These are phyloP conservation scores for Lentinula guzmanii DNA, from an alignment of 768 basidiomycete species.

Conservation along the genomic window DNA sequence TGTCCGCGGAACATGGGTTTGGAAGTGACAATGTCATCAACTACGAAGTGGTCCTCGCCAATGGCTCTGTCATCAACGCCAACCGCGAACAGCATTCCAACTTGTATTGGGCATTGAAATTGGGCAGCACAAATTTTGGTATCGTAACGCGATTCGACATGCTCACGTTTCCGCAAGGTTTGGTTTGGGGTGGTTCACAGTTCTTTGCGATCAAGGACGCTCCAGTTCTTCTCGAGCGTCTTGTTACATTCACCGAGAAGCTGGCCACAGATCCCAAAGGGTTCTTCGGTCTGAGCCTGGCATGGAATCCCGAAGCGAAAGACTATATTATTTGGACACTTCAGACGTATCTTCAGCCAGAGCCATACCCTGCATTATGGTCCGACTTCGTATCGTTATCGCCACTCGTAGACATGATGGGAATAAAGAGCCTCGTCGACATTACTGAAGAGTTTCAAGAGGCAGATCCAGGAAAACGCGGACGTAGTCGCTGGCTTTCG, in stretches of 20 bases:
- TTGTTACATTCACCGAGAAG: slow-evolving; percentile 10
- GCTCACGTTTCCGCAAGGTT: slow-evolving; percentile 10
- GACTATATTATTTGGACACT: slow-evolving; percentile 13
- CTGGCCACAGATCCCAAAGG: slow-evolving; percentile 10
- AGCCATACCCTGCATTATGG: slow-evolving; percentile 10
- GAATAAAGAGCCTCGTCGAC: slow-evolving; percentile 9
- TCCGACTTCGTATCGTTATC: slow-evolving; percentile 4
- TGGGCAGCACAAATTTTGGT: slow-evolving; percentile 17
- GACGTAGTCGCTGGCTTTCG: slow-evolving; percentile 10
- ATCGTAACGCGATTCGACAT: slow-evolving; percentile 18
- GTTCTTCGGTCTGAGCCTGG: slow-evolving; percentile 9
- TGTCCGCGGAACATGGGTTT: slow-evolving; percentile 13
- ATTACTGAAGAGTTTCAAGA: slow-evolving; percentile 12
- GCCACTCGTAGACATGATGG: slow-evolving; percentile 12
- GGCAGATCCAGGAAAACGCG: slow-evolving; percentile 8
- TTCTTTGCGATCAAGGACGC: slow-evolving; percentile 11
- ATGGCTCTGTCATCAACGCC: slow-evolving; percentile 11
- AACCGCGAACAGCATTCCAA: slow-evolving; percentile 7
- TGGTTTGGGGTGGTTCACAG: slow-evolving; percentile 12
- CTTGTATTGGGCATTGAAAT: slow-evolving; percentile 15
- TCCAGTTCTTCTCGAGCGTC: slow-evolving; percentile 10
- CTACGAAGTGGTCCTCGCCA: slow-evolving; percentile 15
- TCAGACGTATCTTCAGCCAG: slow-evolving; percentile 10
- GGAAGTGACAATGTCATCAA: slow-evolving; percentile 13
- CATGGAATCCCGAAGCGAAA: slow-evolving; percentile 8